These are phyloP conservation scores for Eimeria zaria DNA, from an alignment of 169 alveolate genomes.

Conservation along the genomic window DNA sequence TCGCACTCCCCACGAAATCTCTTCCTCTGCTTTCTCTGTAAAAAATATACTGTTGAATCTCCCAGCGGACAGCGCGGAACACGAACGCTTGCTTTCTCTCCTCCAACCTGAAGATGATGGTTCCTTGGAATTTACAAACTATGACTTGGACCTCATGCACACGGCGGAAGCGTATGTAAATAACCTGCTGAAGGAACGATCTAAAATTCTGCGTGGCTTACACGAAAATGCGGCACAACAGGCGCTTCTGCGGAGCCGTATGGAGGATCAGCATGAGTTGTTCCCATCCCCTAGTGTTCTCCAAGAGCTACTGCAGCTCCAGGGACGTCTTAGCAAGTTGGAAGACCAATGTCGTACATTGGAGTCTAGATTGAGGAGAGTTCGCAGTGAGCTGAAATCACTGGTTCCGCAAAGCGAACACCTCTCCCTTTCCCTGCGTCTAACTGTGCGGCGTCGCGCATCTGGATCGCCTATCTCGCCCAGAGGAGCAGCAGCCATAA, in stretches of 20 bases:
- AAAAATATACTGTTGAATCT: neutral
- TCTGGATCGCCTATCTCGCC: neutral
- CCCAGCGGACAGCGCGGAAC: neutral
- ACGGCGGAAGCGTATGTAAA: neutral
- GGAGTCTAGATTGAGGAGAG: neutral
- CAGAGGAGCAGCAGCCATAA: slow-evolving; percentile 9
- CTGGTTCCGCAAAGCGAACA: neutral
- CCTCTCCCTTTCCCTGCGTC: neutral
- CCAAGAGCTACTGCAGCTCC: neutral
- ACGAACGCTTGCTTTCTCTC: neutral
- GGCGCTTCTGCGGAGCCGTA: neutral
- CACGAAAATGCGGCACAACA: neutral
- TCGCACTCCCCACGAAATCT: neutral
- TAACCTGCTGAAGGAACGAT: neutral
- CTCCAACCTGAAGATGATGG: neutral
- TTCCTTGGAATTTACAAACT: neutral
- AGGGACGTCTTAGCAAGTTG: neutral
- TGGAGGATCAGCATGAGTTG: neutral
- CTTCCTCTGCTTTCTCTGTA: neutral
- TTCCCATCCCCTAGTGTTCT: neutral
- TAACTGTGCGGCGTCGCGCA: neutral
- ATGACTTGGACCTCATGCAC: neutral
- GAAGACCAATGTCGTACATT: neutral
- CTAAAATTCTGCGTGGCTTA: neutral
- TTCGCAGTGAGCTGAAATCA: neutral